These are phyloP conservation scores for Taphrina pruni DNA, from an alignment of 1,139 yeast genomes.

Conservation along the genomic window DNA sequence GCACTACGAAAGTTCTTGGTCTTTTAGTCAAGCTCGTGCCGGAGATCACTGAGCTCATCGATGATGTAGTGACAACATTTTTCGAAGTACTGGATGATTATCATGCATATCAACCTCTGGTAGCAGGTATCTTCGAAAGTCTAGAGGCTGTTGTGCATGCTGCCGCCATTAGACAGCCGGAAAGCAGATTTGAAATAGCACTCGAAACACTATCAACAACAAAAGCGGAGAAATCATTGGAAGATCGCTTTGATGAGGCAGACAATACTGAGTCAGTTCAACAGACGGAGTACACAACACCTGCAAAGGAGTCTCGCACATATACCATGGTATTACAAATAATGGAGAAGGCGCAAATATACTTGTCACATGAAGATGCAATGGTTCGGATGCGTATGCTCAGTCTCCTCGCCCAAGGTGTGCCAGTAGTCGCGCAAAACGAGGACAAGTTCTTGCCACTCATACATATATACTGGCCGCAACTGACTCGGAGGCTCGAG, in stretches of 20 bases:
- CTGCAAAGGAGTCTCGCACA: constrained; percentile 68
- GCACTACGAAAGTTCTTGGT: constrained; percentile 71
- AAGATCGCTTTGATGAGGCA: constrained; percentile 49
- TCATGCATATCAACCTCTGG: constrained; percentile 76
- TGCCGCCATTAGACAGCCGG: constrained; percentile 52
- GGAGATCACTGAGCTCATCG: constrained; percentile 66
- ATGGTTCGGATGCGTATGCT: constrained; percentile 64
- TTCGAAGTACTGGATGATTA: constrained; percentile 79
- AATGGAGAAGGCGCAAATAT: constrained; percentile 69
- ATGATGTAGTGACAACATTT: constrained; percentile 73
- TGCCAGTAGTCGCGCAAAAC: constrained; percentile 71
- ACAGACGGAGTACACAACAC: constrained; percentile 53
- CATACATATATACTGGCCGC: constrained; percentile 74
- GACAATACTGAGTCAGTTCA: constrained; percentile 43
- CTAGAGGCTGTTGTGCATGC: constrained; percentile 70
- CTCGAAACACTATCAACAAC: constrained; percentile 43
- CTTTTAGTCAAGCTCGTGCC: constrained; percentile 76
- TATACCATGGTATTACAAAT: constrained; percentile 70
- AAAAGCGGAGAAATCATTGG: constrained; percentile 51
- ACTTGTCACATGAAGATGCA: constrained; percentile 71
- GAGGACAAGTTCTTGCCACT: constrained; percentile 67
- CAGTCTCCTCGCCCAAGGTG: constrained; percentile 57
- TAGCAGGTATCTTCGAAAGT: constrained; percentile 75
- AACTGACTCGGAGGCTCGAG: constrained; percentile 50
- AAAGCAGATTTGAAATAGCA: constrained; percentile 5